Percentiles rank a stretch among this genome's conserved stretches.
phyloP scores from a whole-genome alignment of 768 basidiomycete species.

The Agaricus bisporus region DNA sequence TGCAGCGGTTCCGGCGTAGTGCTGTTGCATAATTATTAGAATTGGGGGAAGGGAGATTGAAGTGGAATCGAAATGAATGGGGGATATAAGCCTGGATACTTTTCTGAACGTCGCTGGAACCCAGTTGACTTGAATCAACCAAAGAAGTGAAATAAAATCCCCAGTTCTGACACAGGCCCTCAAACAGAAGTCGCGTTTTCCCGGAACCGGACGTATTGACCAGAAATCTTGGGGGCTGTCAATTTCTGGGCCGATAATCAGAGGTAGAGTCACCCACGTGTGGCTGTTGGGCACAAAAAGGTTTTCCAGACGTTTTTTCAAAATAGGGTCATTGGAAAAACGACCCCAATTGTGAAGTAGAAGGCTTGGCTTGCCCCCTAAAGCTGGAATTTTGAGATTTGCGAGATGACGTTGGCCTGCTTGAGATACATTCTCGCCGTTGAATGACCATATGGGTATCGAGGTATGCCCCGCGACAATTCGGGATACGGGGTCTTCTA shows the following conservation, averaged over 20 bases:
- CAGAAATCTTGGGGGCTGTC: conserved; percentile 25
- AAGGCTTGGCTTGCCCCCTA: conserved; percentile 34
- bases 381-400: conserved; percentile 25
- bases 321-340: conserved; percentile 25
- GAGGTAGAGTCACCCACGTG: conserved; percentile 23
- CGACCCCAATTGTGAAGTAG: conserved; percentile 35
- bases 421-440: conserved; percentile 14
- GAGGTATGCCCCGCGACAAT: conserved; percentile 27
- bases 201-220: conserved; percentile 45
- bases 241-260: background rate
- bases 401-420: conserved; percentile 21
- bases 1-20: conserved; percentile 29
- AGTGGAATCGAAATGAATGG: conserved; percentile 25
- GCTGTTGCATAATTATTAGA: conserved; percentile 24
- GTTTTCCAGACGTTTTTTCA: conserved; percentile 29
- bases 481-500: conserved; percentile 24
- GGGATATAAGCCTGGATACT: conserved; percentile 32
- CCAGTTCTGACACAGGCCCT: conserved; percentile 39
- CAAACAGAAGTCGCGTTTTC: conserved; percentile 37
- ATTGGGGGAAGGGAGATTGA: conserved; percentile 24
- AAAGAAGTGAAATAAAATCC: conserved; percentile 42
- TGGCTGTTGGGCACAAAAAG: conserved; percentile 40
- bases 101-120: conserved; percentile 38
- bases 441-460: conserved; percentile 27
- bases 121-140: conserved; percentile 37